Conservation (phyloP, 2,329 filamentous ascomycete species). For the Colletotrichum lindemuthianum region DNA sequence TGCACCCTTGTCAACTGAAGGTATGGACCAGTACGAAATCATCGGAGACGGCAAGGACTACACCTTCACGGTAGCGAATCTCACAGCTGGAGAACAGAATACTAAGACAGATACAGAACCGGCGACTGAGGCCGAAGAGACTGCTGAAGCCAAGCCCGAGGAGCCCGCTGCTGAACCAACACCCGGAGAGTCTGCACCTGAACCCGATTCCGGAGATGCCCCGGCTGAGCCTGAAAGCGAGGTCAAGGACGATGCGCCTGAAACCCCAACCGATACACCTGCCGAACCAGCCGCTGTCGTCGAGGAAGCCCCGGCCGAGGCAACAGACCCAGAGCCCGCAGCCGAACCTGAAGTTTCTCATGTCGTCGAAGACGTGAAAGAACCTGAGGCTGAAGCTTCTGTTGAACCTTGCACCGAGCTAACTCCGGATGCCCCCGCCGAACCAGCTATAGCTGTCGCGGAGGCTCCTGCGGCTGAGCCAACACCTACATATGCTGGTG, state of each 20-base stretch:
- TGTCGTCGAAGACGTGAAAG: too few relatives aligned
- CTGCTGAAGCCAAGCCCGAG: background rate
- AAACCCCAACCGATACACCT: background rate
- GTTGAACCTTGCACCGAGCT: too few relatives aligned
- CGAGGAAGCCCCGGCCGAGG: background rate
- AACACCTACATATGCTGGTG: too few relatives aligned
- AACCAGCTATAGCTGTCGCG: too few relatives aligned
- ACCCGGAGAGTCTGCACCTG: background rate
- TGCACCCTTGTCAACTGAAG: slow-evolving; percentile 20
- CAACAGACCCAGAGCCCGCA: background rate
- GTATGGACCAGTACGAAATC: slow-evolving; percentile 32
- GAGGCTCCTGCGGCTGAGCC: too few relatives aligned
- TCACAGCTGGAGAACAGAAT: slow-evolving; percentile 13
- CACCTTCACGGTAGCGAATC: slow-evolving; percentile 10
- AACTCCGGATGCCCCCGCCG: too few relatives aligned
- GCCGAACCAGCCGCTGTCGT: background rate
- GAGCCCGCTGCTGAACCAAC: background rate
- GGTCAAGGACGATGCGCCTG: background rate
- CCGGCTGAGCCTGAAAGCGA: background rate
- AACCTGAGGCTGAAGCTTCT: too few relatives aligned
- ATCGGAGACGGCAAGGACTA: slow-evolving; percentile 33
- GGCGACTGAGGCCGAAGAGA: slow-evolving; percentile 10
- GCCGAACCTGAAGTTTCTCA: background rate
- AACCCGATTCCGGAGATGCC: background rate
- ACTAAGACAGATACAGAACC: slow-evolving; percentile 26